phyloP scores from a whole-genome alignment of 139 green algal genomes.

The Chlamydomonas schloesseri region DNA sequence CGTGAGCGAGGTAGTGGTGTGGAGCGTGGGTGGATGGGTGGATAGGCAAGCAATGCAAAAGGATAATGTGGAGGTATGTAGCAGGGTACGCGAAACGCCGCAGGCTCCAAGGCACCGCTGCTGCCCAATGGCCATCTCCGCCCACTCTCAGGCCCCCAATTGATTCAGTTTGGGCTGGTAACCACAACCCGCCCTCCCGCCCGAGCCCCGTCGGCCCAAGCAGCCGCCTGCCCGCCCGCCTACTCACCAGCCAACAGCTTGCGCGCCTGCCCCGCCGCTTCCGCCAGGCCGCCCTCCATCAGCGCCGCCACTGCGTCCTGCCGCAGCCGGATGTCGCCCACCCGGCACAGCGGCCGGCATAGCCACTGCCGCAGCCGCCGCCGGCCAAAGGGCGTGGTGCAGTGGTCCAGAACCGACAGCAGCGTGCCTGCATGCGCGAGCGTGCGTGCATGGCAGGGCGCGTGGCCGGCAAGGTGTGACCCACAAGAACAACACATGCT shows the following conservation, averaged over 20 bases:
- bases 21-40: background rate
- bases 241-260: conserved; percentile 62
- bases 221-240: background rate
- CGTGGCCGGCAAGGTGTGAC: too few relatives aligned
- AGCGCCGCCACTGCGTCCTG: conserved; percentile 76
- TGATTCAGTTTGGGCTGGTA: too few relatives aligned
- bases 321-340: conserved; percentile 78
- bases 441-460: too few relatives aligned
- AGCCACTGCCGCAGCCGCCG: conserved; percentile 92
- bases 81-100: too few relatives aligned
- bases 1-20: background rate
- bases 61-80: too few relatives aligned
- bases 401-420: conserved; percentile 90
- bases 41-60: background rate
- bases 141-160: too few relatives aligned
- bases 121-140: too few relatives aligned
- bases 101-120: too few relatives aligned
- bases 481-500: too few relatives aligned
- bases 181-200: too few relatives aligned
- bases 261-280: conserved; percentile 70
- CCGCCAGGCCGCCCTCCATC: conserved; percentile 57
- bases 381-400: conserved; percentile 86
- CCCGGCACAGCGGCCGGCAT: conserved; percentile 79
- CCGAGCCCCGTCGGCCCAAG: too few relatives aligned
- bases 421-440: conserved; percentile 74